phyloP scores from a whole-genome alignment of 2,329 filamentous ascomycete species.

The Beauveria pseudobassiana region DNA sequence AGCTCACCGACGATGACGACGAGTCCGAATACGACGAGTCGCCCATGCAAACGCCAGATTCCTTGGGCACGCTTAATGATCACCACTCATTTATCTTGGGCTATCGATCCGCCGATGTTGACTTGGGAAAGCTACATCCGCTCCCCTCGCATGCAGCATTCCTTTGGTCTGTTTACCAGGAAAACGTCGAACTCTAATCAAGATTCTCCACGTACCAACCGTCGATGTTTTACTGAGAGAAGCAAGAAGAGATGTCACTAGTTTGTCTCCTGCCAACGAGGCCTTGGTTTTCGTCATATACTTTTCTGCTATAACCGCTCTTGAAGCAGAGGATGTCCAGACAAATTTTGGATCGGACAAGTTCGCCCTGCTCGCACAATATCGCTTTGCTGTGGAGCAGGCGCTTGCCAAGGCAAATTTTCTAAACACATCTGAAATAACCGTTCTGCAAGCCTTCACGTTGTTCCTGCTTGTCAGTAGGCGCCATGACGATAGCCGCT shows the following conservation, averaged over 20 bases:
- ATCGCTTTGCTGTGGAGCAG: slow-evolving; percentile 48
- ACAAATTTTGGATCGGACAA: slow-evolving; percentile 37
- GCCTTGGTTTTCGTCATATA: slow-evolving; percentile 59
- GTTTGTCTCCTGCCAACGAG: slow-evolving; percentile 48
- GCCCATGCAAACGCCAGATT: slow-evolving; percentile 33
- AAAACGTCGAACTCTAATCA: slow-evolving; percentile 67
- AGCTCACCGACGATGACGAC: slow-evolving; percentile 35
- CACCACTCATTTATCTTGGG: slow-evolving; percentile 69
- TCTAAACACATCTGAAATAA: slow-evolving; percentile 47
- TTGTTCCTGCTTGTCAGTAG: slow-evolving; percentile 47
- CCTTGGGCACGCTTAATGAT: slow-evolving; percentile 30
- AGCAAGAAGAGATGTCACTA: slow-evolving; percentile 51
- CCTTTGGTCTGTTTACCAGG: slow-evolving; percentile 64
- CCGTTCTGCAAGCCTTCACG: slow-evolving; percentile 50
- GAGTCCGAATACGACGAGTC: slow-evolving; percentile 57
- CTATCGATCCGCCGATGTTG: slow-evolving; percentile 62
- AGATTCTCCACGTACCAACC: slow-evolving; percentile 63
- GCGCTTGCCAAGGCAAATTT: slow-evolving; percentile 51
- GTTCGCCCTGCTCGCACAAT: slow-evolving; percentile 36
- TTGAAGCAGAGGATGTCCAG: slow-evolving; percentile 47
- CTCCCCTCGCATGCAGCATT: slow-evolving; percentile 55
- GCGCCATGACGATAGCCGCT: slow-evolving; percentile 41
- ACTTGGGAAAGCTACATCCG: slow-evolving; percentile 58
- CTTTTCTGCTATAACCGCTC: slow-evolving; percentile 48
- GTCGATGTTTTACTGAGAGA: slow-evolving; percentile 54